Percentiles rank a stretch among this genome's conserved stretches.
phyloP scores from a whole-genome alignment of 768 basidiomycete genomes.

The Suillus placidus region DNA sequence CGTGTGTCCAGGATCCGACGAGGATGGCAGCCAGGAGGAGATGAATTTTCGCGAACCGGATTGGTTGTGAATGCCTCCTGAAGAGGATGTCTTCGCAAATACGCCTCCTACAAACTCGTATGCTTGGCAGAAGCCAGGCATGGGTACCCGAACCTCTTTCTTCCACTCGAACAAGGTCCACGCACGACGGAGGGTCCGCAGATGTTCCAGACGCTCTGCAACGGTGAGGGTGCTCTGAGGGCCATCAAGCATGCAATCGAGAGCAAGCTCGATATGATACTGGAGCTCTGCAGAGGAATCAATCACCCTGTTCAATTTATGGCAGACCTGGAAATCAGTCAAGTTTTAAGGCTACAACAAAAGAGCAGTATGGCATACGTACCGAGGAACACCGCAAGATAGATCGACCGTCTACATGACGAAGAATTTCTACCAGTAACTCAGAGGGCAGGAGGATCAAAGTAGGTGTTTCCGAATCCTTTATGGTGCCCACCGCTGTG shows the following conservation, averaged over 20 bases:
- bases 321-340: slow-evolving; percentile 25
- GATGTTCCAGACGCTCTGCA: slow-evolving; percentile 35
- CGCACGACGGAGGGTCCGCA: slow-evolving; percentile 37
- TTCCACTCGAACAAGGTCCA: slow-evolving; percentile 40
- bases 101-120: slow-evolving; percentile 66
- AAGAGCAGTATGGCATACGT: not conserved
- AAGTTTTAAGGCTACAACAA: not conserved
- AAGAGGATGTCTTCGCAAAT: slow-evolving; percentile 47
- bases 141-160: slow-evolving; percentile 24
- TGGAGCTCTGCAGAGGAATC: slow-evolving; percentile 36
- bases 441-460: slow-evolving; percentile 1
- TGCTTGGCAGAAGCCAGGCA: slow-evolving; percentile 44
- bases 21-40: slow-evolving; percentile 26
- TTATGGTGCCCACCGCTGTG: not conserved
- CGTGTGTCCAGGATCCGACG: slow-evolving; percentile 10
- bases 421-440: slow-evolving; percentile 4
- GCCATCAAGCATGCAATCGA: slow-evolving; percentile 39
- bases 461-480: not conserved
- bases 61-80: slow-evolving; percentile 15
- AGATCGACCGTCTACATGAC: slow-evolving; percentile 5
- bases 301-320: slow-evolving; percentile 19
- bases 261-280: slow-evolving; percentile 42
- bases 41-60: slow-evolving; percentile 30
- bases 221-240: slow-evolving; percentile 18
- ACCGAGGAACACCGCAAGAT: slow-evolving; percentile 10